Percentiles rank a stretch among this genome's conserved stretches.
Conservation (phyloP, 1,284 basidiomycete genomes). For the Malassezia brasiliensis region DNA sequence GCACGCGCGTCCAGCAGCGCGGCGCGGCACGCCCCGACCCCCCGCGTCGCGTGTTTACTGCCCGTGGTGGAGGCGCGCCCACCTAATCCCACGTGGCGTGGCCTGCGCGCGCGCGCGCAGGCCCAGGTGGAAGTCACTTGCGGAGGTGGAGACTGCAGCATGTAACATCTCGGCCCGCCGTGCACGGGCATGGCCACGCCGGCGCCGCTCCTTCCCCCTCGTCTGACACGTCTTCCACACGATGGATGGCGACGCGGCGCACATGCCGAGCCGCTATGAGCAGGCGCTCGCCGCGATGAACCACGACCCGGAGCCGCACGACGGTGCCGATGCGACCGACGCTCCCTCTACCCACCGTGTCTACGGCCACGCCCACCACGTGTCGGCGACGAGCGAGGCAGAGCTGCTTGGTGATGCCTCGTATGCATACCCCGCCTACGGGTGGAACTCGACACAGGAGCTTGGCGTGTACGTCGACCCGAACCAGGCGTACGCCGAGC, state of each 20-base stretch:
- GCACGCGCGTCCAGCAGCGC: background rate
- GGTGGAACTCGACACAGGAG: background rate
- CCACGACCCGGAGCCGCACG: background rate
- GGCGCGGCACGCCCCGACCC: background rate
- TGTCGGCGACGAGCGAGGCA: slow-evolving; percentile 1
- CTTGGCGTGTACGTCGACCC: background rate
- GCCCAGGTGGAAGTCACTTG: background rate
- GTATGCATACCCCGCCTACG: background rate
- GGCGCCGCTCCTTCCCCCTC: background rate
- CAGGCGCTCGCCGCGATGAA: slow-evolving; percentile 5
- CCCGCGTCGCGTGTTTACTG: slow-evolving; percentile 6
- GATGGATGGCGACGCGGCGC: background rate
- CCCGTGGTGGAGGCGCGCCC: background rate
- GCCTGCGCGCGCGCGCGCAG: background rate
- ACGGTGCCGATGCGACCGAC: background rate
- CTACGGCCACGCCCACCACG: background rate
- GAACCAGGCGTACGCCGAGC: background rate
- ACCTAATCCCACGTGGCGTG: background rate
- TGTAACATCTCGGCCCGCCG: background rate
- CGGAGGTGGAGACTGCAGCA: background rate
- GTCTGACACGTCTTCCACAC: background rate
- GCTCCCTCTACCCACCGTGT: background rate
- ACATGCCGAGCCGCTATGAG: background rate
- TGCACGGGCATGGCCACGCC: too few species aligned
- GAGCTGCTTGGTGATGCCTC: background rate